A percentile compares a stretch with the other conserved stretches of the same genome.
Conservation (phyloP, 768 basidiomycete genomes). For the Tulasnella sp. region DNA sequence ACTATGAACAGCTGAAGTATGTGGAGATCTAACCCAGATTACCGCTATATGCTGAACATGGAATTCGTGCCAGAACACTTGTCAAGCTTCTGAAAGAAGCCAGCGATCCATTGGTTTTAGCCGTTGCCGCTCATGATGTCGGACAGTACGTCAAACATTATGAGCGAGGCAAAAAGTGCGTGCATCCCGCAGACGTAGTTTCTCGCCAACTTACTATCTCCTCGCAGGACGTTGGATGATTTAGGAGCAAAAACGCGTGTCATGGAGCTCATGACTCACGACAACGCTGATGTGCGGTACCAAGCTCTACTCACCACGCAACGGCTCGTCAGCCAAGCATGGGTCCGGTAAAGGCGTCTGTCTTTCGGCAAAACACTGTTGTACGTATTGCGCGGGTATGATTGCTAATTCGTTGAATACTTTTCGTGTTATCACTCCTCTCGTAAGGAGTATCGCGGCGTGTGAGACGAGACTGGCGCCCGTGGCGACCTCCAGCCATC, state of each 20-base stretch:
- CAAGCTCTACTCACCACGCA: constrained; percentile 84
- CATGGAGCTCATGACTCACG: constrained; percentile 88
- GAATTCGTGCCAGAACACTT: constrained; percentile 41
- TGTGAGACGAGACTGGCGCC: background rate
- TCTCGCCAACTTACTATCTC: background rate
- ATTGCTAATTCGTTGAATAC: background rate
- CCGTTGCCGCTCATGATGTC: constrained; percentile 85
- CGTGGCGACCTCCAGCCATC: no score
- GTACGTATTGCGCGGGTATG: background rate
- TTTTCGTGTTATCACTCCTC: no score
- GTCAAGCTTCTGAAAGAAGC: constrained; percentile 59
- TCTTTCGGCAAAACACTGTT: background rate
- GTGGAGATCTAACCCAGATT: constrained; percentile 9
- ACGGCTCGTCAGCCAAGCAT: constrained; percentile 81
- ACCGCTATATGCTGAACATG: background rate
- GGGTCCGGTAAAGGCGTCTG: constrained; percentile 28
- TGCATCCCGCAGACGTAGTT: background rate
- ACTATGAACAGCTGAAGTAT: constrained; percentile 75
- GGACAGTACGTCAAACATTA: constrained; percentile 90
- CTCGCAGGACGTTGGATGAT: constrained; percentile 57
- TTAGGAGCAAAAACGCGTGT: constrained; percentile 75
- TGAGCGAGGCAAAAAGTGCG: constrained; percentile 85
- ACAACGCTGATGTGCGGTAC: constrained; percentile 82
- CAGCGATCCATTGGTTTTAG: constrained; percentile 63
- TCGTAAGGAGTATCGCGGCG: background rate